Evolutionary conservation across 805 yeast species (phyloP), one percentile per base, ranked within the genome.

Genomic region (Teunomyces tritomae): DNA sequence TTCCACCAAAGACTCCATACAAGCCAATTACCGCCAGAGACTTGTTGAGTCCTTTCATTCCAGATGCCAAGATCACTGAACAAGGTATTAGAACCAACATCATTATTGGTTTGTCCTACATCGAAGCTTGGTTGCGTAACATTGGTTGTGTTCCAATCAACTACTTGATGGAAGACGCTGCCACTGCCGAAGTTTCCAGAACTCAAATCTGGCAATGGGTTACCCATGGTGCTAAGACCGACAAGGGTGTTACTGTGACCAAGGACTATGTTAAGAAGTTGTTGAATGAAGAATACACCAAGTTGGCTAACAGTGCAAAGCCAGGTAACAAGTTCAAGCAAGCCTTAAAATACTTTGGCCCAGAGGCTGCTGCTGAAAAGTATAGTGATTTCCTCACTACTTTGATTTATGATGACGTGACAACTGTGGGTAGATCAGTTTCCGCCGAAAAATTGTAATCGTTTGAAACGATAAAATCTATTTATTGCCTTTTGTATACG

Each of bases 141-240:
- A 71, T 83, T 46, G 95, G 95, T 11, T 87, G 94, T 76, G 91
- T 85, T 51, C 92, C 95, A 55, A 87, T 87, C 65, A 86, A 87
- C 73, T 80, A 82, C 65, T 74, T 87, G 67, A 87, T 87, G 95
- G 95, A 87, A 69, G 95, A 87, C 67, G 95, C 95, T 27, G 94
- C 94, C 29, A 87, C 95, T 44, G 92, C 94, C 35, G 95, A 87
- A 68, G 95, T 87, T 34, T 84, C 91, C 32, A 79, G 94, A 71
- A 78, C 89, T 51, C 92, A 86, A 69, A 74, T 87, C 56, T 84
- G 84, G 77, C 89, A 88, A 63, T 87, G 95, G 95, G 87, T 83
- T 45, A 84, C 82, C 49, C 91, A 87, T 63, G 80, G 81, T 39
- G 85, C 82, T 39, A 69, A 63, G 47, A 76, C 80, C 47, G 88